Evolutionary conservation across 257 asterid species (phyloP).

Genomic region (Solanum virginianum): DNA sequence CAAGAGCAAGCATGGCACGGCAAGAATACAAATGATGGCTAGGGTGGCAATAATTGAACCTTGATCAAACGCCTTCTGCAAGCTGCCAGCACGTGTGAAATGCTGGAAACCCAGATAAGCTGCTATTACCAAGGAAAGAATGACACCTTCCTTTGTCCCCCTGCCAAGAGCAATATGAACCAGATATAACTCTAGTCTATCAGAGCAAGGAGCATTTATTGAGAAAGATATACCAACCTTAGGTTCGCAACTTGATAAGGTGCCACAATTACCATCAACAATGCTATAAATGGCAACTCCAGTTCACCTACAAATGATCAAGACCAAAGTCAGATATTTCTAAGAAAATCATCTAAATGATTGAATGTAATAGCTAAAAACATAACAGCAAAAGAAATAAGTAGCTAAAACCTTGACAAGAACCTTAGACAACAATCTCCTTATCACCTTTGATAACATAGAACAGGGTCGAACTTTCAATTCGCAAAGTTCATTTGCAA

Average conservation of each 20-base stretch:
- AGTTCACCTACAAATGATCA: slow-evolving; percentile 44
- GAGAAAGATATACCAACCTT: slow-evolving; percentile 39
- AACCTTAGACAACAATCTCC: background rate
- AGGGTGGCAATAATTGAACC: slow-evolving; percentile 76
- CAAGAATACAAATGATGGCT: slow-evolving; percentile 54
- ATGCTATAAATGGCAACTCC: slow-evolving; percentile 65
- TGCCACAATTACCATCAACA: slow-evolving; percentile 59
- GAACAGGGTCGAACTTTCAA: background rate
- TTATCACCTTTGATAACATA: background rate
- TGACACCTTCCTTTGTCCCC: slow-evolving; percentile 74
- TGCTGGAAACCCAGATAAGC: slow-evolving; percentile 90
- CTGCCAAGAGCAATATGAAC: slow-evolving; percentile 32
- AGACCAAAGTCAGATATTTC: background rate
- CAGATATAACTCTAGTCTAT: slow-evolving; percentile 1
- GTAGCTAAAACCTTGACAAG: background rate
- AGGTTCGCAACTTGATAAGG: slow-evolving; percentile 59
- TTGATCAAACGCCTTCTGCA: slow-evolving; percentile 61
- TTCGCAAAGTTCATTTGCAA: background rate
- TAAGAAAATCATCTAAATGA: background rate
- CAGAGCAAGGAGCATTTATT: background rate
- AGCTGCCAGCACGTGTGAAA: slow-evolving; percentile 59
- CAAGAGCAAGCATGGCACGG: slow-evolving; percentile 63
- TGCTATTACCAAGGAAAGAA: slow-evolving; percentile 56
- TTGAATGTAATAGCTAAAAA: background rate
- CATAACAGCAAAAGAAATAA: background rate